Base-by-base conservation (phyloP, 805 yeast species). In the Lachancea meyersii region DNA sequence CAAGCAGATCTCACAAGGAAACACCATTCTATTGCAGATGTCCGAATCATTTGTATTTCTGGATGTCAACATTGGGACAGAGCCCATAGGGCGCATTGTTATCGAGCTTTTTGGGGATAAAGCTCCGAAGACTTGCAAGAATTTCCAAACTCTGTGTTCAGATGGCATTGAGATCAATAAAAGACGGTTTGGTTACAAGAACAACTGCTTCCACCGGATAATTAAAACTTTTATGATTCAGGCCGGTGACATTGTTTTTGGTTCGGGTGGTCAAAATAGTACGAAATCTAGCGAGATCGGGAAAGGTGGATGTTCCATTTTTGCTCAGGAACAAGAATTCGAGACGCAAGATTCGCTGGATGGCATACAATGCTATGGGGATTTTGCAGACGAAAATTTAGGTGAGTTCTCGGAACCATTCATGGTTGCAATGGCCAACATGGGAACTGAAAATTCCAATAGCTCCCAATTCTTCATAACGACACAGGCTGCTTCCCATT, bases 391-490 rank as follows among this genome's bases (percentile, higher is more conserved):
- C 52, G 93, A 83, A 57, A 82, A 83, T 56, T 35, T 67, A 17
- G 64, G 54, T 0, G 70, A 64, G 19, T 50, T 69, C 30, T 50
- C 60, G 31, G 77, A 72, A 39, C 61, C 62, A 1, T 70, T 80
- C 1, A 74, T 74, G 49, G 59, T 74, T 46, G 82, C 85, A 26
- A 76, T 82, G 83, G 85, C 86, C 2, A 80, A 79, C 51, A 60
- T 68, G 16, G 82, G 80, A 4, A 31, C 52, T 6, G 52, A 63
- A 18, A 53, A 73, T 43, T 60, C 80, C 10, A 81, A 81, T 49
- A 70, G 74, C 17, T 75, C 86, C 0, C 89, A 82, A 55, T 83
- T 84, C 55, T 84, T 84, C 55, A 80, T 85, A 33, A 76, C 80
- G 9, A 80, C 88, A 1, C 74, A 70, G 41, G 75, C 86, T 1